These are phyloP conservation scores for Castanea mollissima DNA, from an alignment of 306 rosid genomes.

Conservation along the genomic window DNA sequence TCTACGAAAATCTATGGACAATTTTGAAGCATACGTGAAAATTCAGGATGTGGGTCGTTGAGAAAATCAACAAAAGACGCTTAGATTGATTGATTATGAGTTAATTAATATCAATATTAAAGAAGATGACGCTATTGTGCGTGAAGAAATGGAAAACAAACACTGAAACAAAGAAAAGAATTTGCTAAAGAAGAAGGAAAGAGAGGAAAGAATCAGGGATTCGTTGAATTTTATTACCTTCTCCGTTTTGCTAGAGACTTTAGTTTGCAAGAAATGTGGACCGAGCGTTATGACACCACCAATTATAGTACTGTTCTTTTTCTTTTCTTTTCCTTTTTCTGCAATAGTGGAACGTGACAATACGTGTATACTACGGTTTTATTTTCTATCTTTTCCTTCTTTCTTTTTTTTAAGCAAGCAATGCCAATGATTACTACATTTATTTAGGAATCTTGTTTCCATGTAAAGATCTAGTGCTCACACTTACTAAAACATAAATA, in stretches of 20 bases:
- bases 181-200: conserved; percentile 6
- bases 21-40: conserved; percentile 8
- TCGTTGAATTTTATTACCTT: conserved; percentile 38
- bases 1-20: conserved; percentile 2
- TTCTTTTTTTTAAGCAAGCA: too few relatives aligned
- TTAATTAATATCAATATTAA: conserved; percentile 16
- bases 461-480: too few relatives aligned
- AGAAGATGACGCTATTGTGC: conserved; percentile 14
- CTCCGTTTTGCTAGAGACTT: conserved; percentile 22
- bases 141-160: conserved; percentile 7
- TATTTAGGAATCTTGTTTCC: too few relatives aligned
- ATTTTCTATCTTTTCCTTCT: too few relatives aligned
- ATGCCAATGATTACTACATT: too few relatives aligned
- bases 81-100: conserved; percentile 12
- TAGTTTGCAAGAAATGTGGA: conserved; percentile 63
- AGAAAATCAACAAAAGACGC: conserved; percentile 16
- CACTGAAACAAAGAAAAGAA: neutral
- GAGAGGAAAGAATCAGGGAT: conserved; percentile 11
- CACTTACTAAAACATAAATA: too few relatives aligned
- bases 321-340: conserved; percentile 16
- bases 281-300: conserved; percentile 25
- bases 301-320: neutral
- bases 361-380: conserved; percentile 30
- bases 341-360: conserved; percentile 44
- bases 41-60: conserved; percentile 21